phyloP scores from a whole-genome alignment of 2,329 filamentous ascomycete species.

The Trichoderma simmonsii region DNA sequence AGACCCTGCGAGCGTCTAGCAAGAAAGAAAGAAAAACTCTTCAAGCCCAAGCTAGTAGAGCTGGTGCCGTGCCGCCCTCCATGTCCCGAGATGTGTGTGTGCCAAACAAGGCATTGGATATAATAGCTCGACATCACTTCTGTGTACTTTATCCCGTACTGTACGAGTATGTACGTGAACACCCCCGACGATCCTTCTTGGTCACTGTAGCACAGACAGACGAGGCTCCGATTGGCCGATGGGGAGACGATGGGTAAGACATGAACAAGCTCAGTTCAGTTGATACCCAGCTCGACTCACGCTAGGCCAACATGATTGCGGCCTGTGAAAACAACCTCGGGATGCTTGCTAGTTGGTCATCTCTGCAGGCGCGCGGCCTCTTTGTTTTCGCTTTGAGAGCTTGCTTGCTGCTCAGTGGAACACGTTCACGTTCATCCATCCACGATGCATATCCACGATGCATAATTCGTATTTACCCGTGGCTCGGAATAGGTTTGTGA shows the following conservation, averaged over 20 bases:
- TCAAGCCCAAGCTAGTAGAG: background rate
- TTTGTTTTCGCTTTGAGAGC: background rate
- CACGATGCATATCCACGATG: background rate
- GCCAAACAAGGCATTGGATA: background rate
- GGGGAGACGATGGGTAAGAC: background rate
- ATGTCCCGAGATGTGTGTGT: background rate
- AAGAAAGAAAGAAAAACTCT: background rate
- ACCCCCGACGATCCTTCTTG: background rate
- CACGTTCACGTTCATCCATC: background rate
- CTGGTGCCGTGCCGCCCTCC: background rate
- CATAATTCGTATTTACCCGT: background rate
- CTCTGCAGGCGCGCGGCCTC: background rate
- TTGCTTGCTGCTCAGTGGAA: background rate
- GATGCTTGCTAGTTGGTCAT: background rate
- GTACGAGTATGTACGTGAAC: background rate
- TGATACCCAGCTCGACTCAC: background rate
- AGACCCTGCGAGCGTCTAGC: background rate
- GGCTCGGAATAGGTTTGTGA: background rate
- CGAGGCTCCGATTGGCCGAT: background rate
- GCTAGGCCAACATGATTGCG: background rate
- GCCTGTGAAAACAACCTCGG: background rate
- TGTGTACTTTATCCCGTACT: background rate
- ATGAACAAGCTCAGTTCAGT: background rate
- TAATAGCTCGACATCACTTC: background rate
- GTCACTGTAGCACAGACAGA: background rate